phyloP scores from a whole-genome alignment of 805 yeast species.

The Candida quercuum region DNA sequence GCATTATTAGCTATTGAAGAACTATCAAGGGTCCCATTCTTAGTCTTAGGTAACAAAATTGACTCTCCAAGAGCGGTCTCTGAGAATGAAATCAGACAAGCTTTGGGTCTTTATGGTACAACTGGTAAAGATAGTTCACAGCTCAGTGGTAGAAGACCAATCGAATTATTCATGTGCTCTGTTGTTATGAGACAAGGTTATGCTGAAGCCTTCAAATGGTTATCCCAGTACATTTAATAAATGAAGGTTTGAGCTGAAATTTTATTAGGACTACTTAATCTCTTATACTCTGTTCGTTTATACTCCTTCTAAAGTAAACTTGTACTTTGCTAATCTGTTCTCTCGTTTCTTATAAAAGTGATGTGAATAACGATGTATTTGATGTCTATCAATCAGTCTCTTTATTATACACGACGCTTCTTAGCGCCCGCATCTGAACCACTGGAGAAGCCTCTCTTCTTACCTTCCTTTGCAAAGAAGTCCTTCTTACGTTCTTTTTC shows the following conservation, averaged over 20 bases:
- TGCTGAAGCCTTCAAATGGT: conserved; percentile 98
- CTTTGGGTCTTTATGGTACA: conserved; percentile 80
- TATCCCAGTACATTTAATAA: conserved; percentile 82
- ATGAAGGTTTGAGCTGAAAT: not conserved
- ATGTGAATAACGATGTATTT: too few relatives aligned
- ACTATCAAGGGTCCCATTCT: conserved; percentile 82
- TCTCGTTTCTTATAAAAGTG: too few relatives aligned
- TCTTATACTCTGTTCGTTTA: too few relatives aligned
- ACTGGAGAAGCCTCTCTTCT: conserved; percentile 43
- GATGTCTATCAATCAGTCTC: too few relatives aligned
- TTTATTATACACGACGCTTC: conserved; percentile 20
- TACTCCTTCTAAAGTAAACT: too few relatives aligned
- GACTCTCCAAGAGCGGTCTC: conserved; percentile 92
- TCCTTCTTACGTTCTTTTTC: conserved; percentile 85
- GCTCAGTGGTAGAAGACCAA: conserved; percentile 74
- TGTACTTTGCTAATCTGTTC: too few relatives aligned
- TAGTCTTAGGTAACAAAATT: conserved; percentile 93
- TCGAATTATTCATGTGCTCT: conserved; percentile 95
- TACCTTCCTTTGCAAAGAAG: conserved; percentile 67
- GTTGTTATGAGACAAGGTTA: conserved; percentile 98
- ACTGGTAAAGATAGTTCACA: conserved; percentile 84
- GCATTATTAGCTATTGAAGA: conserved; percentile 91
- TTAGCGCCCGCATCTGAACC: conserved; percentile 25
- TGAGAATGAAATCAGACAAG: conserved; percentile 89
- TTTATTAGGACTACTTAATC: too few relatives aligned